These are phyloP conservation scores for Penicillium nordicum DNA, from an alignment of 2,329 filamentous ascomycete genomes.

Conservation along the genomic window DNA sequence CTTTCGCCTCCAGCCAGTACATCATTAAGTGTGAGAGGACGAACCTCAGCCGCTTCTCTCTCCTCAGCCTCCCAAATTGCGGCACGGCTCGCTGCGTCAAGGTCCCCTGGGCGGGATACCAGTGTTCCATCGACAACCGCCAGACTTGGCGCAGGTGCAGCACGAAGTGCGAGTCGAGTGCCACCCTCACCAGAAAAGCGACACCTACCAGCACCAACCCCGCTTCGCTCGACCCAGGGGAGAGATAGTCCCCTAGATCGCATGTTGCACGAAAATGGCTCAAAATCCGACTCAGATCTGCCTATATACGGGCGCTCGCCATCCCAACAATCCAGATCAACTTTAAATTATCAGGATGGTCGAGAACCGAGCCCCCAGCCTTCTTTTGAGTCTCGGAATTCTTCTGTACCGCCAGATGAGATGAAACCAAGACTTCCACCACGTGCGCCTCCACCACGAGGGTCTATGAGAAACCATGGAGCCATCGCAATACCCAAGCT, in stretches of 20 bases:
- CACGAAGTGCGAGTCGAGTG: constrained; percentile 18
- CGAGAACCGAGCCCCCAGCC: constrained; percentile 13
- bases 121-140: constrained; percentile 13
- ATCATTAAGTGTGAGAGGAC: constrained; percentile 7
- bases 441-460: constrained; percentile 16
- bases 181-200: constrained; percentile 13
- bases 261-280: constrained; percentile 15
- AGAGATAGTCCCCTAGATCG: constrained; percentile 5
- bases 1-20: constrained; percentile 13
- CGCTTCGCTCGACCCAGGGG: constrained; percentile 18
- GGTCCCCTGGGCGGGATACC: constrained; percentile 22
- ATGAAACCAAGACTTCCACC: constrained; percentile 27
- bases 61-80: constrained; percentile 33
- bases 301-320: constrained; percentile 6
- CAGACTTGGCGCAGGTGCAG: constrained; percentile 17
- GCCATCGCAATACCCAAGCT: constrained; percentile 12
- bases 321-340: constrained; percentile 10
- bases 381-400: constrained; percentile 13
- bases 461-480: constrained; percentile 12
- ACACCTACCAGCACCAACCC: constrained; percentile 25
- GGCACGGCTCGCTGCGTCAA: constrained; percentile 34
- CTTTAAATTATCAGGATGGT: constrained; percentile 6
- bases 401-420: constrained; percentile 17
- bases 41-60: constrained; percentile 10
- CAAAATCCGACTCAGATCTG: constrained; percentile 6